Evolutionary conservation across 225 moss, liverwort and hornwort species (phyloP).

Genomic region (Pseudisothecium myosuroides): DNA sequence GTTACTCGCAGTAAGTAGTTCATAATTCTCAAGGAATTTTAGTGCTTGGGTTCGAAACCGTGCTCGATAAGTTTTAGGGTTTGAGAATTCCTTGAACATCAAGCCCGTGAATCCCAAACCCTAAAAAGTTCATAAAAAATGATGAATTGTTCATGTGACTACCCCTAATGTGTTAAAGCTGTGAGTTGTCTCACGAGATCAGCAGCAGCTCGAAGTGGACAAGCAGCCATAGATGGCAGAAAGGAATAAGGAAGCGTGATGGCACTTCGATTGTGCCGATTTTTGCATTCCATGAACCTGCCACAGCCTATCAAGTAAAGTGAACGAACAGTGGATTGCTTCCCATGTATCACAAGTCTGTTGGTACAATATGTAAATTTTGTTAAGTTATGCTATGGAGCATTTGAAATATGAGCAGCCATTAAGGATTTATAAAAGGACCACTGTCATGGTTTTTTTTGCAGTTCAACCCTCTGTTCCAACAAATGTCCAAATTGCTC

Average conservation of each 20-base stretch:
- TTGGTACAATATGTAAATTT: background rate
- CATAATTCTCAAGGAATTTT: background rate
- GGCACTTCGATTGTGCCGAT: slow-evolving; percentile 37
- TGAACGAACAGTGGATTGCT: background rate
- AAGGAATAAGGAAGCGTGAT: slow-evolving; percentile 34
- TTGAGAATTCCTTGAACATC: background rate
- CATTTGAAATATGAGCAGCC: background rate
- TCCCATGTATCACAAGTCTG: background rate
- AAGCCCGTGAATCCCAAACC: background rate
- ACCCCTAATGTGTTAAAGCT: background rate
- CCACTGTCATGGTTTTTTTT: background rate
- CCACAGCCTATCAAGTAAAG: background rate
- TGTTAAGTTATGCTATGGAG: background rate
- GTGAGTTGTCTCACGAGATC: slow-evolving; percentile 15
- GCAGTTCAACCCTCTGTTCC: background rate
- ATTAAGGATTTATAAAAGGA: background rate
- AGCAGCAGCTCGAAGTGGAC: slow-evolving; percentile 22
- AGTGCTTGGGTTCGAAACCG: background rate
- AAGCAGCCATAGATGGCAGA: slow-evolving; percentile 27
- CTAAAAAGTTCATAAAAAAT: background rate
- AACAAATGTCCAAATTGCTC: background rate
- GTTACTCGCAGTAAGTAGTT: background rate
- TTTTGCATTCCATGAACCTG: slow-evolving; percentile 61
- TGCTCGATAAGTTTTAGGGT: background rate
- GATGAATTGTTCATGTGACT: background rate